These are phyloP conservation scores for Zalaria sp. DNA, from an alignment of 2,329 filamentous ascomycete species.

Conservation along the genomic window DNA sequence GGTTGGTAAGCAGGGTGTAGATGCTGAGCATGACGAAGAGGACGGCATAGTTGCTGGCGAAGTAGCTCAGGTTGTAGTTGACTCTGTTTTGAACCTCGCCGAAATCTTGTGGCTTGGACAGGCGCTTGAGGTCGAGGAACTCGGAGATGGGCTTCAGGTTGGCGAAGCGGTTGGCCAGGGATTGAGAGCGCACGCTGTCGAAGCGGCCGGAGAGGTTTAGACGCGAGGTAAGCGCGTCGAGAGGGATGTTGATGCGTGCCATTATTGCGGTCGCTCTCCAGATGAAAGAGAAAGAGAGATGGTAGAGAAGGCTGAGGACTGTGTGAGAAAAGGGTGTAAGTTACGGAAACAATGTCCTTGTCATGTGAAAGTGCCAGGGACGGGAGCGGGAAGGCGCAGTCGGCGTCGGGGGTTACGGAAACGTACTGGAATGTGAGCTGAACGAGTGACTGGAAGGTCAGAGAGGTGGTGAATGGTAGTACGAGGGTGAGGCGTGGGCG, in stretches of 20 bases:
- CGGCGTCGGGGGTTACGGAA: too few species aligned
- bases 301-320: not conserved
- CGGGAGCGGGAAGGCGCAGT: not conserved
- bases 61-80: conserved; percentile 95
- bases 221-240: conserved; percentile 81
- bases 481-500: too few species aligned
- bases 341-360: not conserved
- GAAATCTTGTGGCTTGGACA: conserved; percentile 91
- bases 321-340: not conserved
- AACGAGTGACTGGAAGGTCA: conserved; percentile 16
- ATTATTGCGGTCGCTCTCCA: not conserved
- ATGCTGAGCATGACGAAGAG: conserved; percentile 92
- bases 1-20: conserved; percentile 86
- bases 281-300: not conserved
- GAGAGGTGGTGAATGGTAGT: too few species aligned
- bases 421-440: not conserved
- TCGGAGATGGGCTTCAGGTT: conserved; percentile 85
- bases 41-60: conserved; percentile 95
- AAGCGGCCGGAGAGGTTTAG: conserved; percentile 79
- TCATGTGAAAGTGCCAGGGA: not conserved
- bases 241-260: conserved; percentile 70
- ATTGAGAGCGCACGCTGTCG: conserved; percentile 65
- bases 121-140: conserved; percentile 89
- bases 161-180: conserved; percentile 69
- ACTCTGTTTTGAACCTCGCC: conserved; percentile 77